These are phyloP conservation scores for Trametes coccinea DNA, from an alignment of 768 basidiomycete genomes.

Conservation along the genomic window DNA sequence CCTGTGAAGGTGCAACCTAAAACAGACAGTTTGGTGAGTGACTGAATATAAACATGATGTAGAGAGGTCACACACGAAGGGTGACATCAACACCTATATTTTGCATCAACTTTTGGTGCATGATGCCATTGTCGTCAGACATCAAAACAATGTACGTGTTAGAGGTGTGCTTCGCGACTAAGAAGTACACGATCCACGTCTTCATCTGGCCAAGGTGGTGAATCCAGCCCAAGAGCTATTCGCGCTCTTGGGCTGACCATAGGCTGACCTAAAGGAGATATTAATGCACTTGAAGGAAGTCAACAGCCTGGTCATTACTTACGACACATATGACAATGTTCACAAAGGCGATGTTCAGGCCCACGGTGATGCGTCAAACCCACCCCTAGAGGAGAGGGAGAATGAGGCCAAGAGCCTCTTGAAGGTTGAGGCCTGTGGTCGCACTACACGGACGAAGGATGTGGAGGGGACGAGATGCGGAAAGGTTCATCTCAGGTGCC, in stretches of 20 bases:
- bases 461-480: no score
- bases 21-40: background rate
- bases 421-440: no score
- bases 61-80: background rate
- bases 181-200: background rate
- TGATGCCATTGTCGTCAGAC: background rate
- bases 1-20: background rate
- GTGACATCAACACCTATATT: background rate
- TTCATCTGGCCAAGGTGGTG: background rate
- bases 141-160: background rate
- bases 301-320: background rate
- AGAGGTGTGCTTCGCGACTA: background rate
- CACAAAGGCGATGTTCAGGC: conserved; percentile 1
- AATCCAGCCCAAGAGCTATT: background rate
- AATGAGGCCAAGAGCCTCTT: no score
- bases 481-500: no score
- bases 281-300: background rate
- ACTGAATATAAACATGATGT: background rate
- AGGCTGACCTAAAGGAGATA: background rate
- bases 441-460: no score
- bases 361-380: background rate
- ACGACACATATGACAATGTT: background rate
- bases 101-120: background rate
- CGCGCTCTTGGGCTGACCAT: background rate
- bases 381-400: no score